These are phyloP conservation scores for Saccharomycopsis sp. DNA, from an alignment of 805 yeast species.

Conservation along the genomic window DNA sequence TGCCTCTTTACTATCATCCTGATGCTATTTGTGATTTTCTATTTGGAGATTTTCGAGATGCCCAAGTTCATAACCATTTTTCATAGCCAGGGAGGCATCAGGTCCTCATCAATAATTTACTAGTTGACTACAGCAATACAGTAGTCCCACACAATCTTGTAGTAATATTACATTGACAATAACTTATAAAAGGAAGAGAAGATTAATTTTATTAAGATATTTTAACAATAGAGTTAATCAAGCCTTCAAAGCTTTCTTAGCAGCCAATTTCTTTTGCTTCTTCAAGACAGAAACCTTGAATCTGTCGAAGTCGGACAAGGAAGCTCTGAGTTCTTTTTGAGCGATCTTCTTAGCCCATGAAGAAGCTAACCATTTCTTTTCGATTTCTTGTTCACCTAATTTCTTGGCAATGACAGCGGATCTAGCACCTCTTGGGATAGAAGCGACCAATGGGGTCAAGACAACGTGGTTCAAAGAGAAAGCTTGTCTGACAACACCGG, in stretches of 20 bases:
- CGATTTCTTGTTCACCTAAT: conserved; percentile 87
- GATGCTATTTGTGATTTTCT: too few relatives aligned
- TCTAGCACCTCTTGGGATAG: conserved; percentile 92
- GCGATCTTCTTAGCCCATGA: conserved; percentile 99
- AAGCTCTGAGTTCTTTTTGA: conserved; percentile 87
- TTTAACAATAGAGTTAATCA: neutral
- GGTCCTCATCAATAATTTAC: neutral
- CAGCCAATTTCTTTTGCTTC: conserved; percentile 95
- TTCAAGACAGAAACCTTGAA: conserved; percentile 97
- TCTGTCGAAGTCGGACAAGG: conserved; percentile 96
- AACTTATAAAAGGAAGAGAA: too few relatives aligned
- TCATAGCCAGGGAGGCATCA: too few relatives aligned
- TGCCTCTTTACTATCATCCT: too few relatives aligned
- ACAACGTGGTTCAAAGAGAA: conserved; percentile 79
- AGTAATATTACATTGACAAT: too few relatives aligned
- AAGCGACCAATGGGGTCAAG: conserved; percentile 82
- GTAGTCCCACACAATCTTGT: too few relatives aligned
- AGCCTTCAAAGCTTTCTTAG: conserved; percentile 50
- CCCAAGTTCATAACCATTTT: neutral
- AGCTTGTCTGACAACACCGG: conserved; percentile 88
- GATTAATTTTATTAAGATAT: too few relatives aligned
- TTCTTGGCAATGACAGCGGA: conserved; percentile 80
- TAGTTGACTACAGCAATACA: too few relatives aligned
- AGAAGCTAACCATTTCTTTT: conserved; percentile 85
- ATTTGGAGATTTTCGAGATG: neutral